Percentiles rank a stretch among this genome's conserved stretches.
Conservation (phyloP, 805 yeast species). For the Saccharomycopsis sp. region DNA sequence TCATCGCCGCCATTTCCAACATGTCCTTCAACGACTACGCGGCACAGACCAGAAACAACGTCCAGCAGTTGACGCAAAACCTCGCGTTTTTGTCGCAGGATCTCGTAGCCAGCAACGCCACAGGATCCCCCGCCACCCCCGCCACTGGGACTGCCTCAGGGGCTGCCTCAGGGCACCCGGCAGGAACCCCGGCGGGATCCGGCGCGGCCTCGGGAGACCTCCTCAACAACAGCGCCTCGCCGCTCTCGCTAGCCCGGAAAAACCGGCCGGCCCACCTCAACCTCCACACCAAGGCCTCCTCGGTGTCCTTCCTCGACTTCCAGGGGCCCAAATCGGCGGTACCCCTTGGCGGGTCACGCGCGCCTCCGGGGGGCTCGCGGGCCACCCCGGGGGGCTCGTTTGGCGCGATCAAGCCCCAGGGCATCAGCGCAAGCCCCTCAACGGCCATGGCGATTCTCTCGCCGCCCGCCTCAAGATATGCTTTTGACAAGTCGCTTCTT, state of each 20-base stretch:
- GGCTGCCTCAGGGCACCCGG: too few relatives aligned
- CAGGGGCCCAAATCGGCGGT: constrained; percentile 4
- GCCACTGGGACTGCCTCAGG: too few relatives aligned
- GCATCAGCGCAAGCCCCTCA: constrained; percentile 9
- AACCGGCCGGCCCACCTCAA: not conserved
- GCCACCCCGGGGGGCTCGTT: not conserved
- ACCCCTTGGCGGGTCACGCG: not conserved
- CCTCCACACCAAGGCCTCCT: constrained; percentile 14
- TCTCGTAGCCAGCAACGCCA: too few relatives aligned
- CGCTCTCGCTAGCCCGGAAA: not conserved
- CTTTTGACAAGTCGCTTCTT: constrained; percentile 22
- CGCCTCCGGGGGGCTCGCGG: too few relatives aligned
- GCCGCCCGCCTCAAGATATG: constrained; percentile 34
- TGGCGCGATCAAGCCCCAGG: constrained; percentile 6
- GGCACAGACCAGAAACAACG: constrained; percentile 3
- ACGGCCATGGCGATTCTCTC: constrained; percentile 35
- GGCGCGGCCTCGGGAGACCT: too few relatives aligned
- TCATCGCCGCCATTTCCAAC: not conserved
- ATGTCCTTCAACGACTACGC: constrained; percentile 2
- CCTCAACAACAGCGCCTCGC: too few relatives aligned
- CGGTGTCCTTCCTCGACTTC: constrained; percentile 18
- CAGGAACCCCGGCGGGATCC: too few relatives aligned
- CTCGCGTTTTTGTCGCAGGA: constrained; percentile 5
- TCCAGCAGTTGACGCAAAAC: constrained; percentile 7
- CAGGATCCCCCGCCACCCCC: too few relatives aligned